Percentiles rank a stretch among this genome's conserved stretches.
These are phyloP conservation scores for Penicillium hordei DNA, from an alignment of 2,329 filamentous ascomycete genomes.

Conservation along the genomic window DNA sequence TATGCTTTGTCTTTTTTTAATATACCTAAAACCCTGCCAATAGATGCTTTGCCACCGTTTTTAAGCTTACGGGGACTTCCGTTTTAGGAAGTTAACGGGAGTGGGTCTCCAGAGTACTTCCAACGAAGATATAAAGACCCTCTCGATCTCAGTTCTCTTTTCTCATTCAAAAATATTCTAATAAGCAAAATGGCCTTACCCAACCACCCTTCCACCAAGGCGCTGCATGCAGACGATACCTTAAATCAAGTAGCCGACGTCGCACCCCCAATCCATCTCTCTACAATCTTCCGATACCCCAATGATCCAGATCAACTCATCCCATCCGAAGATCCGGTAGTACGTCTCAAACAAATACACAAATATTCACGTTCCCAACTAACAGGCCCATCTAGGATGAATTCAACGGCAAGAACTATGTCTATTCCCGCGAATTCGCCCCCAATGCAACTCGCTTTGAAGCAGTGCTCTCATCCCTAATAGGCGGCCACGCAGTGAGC, in stretches of 20 bases:
- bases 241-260: conserved; percentile 74
- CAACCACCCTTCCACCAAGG: conserved; percentile 52
- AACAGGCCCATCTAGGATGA: conserved; percentile 15
- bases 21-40: not conserved
- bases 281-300: conserved; percentile 83
- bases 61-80: not conserved
- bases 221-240: conserved; percentile 77
- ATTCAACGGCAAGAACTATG: conserved; percentile 51
- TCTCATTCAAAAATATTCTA: not conserved
- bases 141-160: not conserved
- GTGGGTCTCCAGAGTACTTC: not conserved
- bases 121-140: not conserved
- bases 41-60: not conserved
- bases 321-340: conserved; percentile 54
- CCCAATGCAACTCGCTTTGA: conserved; percentile 86
- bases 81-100: conserved; percentile 3
- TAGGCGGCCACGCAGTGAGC: conserved; percentile 64
- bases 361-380: not conserved
- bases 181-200: conserved; percentile 22
- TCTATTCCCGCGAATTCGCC: conserved; percentile 80
- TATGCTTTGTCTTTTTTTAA: too few relatives aligned
- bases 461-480: conserved; percentile 71
- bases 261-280: conserved; percentile 84
- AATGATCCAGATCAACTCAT: conserved; percentile 66
- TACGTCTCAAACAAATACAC: conserved; percentile 38